Evolutionary conservation across 371 early-diverging fungal species (phyloP).

Genomic region (Nosema bombycis): DNA sequence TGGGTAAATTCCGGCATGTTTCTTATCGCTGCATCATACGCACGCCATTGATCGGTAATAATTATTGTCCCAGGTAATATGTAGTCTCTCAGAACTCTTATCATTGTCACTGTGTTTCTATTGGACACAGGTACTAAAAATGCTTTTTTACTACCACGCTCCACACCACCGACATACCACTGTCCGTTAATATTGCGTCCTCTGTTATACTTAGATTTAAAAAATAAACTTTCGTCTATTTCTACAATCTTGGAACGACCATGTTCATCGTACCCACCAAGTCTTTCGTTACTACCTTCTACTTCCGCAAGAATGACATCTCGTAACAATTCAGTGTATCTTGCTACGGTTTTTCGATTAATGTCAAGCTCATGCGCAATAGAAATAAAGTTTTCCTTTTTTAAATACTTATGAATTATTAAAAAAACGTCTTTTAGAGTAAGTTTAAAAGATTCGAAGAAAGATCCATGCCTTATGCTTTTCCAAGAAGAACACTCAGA

Average conservation of each 20-base stretch:
- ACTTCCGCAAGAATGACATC: background rate
- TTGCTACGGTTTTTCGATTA: background rate
- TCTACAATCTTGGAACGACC: background rate
- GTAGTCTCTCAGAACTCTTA: background rate
- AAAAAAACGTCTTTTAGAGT: background rate
- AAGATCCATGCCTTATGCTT: background rate
- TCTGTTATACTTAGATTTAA: background rate
- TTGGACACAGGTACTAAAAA: background rate
- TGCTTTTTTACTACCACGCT: background rate
- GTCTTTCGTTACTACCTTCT: background rate
- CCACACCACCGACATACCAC: background rate
- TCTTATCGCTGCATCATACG: background rate
- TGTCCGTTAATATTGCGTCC: background rate
- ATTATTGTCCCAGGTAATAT: background rate
- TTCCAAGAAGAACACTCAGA: background rate
- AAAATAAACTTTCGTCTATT: background rate
- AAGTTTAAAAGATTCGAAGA: background rate
- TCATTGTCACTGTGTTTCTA: background rate
- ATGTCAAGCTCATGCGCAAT: background rate
- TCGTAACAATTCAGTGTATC: background rate
- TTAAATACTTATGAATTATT: background rate
- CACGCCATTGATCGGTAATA: background rate
- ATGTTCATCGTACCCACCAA: background rate
- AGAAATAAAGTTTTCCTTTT: background rate
- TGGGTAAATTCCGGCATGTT: background rate